Evolutionary conservation across 108 stramenopile species (phyloP), one percentile per base, ranked within the genome.

Genomic region (Nitzschia sp.): DNA sequence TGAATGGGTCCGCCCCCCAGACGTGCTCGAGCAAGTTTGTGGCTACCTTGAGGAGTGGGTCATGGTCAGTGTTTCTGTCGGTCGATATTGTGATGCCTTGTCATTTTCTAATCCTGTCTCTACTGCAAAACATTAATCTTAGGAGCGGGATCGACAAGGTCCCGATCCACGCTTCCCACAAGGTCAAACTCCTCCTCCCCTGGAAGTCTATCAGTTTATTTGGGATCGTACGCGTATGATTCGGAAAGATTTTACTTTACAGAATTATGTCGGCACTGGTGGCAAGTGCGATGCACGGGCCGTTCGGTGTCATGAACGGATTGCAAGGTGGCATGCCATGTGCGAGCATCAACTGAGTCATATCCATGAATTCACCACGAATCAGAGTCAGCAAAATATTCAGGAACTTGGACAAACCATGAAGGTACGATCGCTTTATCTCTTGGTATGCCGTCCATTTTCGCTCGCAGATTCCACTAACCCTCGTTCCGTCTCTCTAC

Each of bases 221-320:
- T 96, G 93, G 93, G 90, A 96, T 79, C 70, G 95, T 19, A 91
- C 89, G 23, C 78, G 92, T 33, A 91, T 91, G 91, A 78, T 94
- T 28, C 82, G 91, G 60, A 92, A 92, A 64, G 95, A 96, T 76
- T 94, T 92, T 59, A 94, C 88, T 46, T 68, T 96, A 15, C 93
- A 94, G 68, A 96, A 96, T 70, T 96, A 93, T 64, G 89, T 91
- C 46, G 92, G 90, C 11, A 91, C 84, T 8, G 91, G 92, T 3
- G 95, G 95, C 8, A 83, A 80, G 30, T 92, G 91, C 54, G 87
- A 91, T 57, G 90, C 90, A 13, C 64, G 81, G 2, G 91, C 90
- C 25, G 90, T 93, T 28, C 79, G 95, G 23, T 91, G 90, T 60
- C 91, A 92, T 71, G 95, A 96, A 79, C 77, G 95, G 6, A 94